phyloP scores from a whole-genome alignment of 2,329 filamentous ascomycete genomes.

The Grosmannia clavigera region DNA sequence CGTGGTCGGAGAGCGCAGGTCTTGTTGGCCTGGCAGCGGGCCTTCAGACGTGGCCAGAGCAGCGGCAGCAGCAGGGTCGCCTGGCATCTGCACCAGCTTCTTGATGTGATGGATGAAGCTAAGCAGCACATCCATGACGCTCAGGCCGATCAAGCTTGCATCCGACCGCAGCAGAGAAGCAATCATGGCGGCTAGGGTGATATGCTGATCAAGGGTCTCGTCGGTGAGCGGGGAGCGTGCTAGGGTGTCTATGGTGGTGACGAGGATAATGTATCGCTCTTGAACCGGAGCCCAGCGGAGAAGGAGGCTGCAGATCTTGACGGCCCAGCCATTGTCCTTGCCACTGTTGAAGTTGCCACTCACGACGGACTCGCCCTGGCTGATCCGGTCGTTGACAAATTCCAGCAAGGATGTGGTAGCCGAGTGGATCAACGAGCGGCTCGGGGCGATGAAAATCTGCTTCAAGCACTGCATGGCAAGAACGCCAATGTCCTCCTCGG shows the following conservation, averaged over 20 bases:
- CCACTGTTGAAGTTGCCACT: conserved; percentile 25
- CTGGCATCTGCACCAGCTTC: conserved; percentile 56
- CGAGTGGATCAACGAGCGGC: conserved; percentile 65
- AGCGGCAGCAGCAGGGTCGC: conserved; percentile 19
- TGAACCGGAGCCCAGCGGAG: conserved; percentile 87
- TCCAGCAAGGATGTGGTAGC: conserved; percentile 63
- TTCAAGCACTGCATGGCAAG: conserved; percentile 78
- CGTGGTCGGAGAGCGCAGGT: conserved; percentile 16
- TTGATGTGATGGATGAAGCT: conserved; percentile 77
- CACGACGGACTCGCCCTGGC: conserved; percentile 40
- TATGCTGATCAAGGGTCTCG: conserved; percentile 58
- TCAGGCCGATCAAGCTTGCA: conserved; percentile 87
- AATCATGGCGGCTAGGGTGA: conserved; percentile 65
- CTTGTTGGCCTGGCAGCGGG: conserved; percentile 15
- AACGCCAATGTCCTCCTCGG: conserved; percentile 77
- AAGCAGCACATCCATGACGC: conserved; percentile 87
- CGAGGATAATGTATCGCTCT: conserved; percentile 80
- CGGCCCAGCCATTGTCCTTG: conserved; percentile 59
- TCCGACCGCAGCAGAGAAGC: conserved; percentile 74
- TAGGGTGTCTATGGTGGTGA: conserved; percentile 68
- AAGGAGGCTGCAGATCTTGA: conserved; percentile 66
- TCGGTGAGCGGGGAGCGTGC: conserved; percentile 56
- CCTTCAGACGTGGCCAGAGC: conserved; percentile 3
- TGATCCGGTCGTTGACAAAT: conserved; percentile 55
- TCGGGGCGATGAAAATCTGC: conserved; percentile 73